A percentile compares a stretch with the other conserved stretches of the same genome.
phyloP scores from a whole-genome alignment of 2,329 filamentous ascomycete genomes.

The Colletotrichum truncatum region DNA sequence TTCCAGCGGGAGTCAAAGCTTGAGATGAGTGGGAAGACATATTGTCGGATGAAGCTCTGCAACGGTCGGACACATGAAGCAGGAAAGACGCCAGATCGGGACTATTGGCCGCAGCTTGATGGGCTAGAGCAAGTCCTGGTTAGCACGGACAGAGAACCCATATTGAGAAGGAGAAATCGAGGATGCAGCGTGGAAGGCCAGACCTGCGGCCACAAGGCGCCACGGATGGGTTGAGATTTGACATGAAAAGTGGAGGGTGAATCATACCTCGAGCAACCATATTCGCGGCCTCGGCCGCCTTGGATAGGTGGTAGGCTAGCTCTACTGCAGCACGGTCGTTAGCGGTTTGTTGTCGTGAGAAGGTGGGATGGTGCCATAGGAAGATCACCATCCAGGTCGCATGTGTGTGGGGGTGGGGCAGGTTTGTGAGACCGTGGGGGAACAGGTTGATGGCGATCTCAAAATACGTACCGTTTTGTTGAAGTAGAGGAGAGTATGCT shows the following conservation, averaged over 20 bases:
- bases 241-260: background rate
- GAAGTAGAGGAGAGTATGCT: background rate
- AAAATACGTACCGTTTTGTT: background rate
- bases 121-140: background rate
- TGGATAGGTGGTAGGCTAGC: constrained; percentile 12
- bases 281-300: constrained; percentile 14
- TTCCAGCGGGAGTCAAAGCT: background rate
- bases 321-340: background rate
- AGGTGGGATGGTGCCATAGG: background rate
- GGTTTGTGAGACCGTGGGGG: background rate
- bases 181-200: background rate
- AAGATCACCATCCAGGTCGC: background rate
- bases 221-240: background rate
- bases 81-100: background rate
- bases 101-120: background rate
- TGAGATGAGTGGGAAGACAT: background rate
- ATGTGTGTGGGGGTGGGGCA: background rate
- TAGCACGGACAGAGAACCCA: background rate
- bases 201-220: background rate
- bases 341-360: background rate
- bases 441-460: background rate
- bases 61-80: background rate
- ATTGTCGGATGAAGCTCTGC: background rate
- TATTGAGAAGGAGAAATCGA: background rate
- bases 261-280: constrained; percentile 14